These are phyloP conservation scores for Arabidopsis suecica DNA, from an alignment of 345 rosid species.

Conservation along the genomic window DNA sequence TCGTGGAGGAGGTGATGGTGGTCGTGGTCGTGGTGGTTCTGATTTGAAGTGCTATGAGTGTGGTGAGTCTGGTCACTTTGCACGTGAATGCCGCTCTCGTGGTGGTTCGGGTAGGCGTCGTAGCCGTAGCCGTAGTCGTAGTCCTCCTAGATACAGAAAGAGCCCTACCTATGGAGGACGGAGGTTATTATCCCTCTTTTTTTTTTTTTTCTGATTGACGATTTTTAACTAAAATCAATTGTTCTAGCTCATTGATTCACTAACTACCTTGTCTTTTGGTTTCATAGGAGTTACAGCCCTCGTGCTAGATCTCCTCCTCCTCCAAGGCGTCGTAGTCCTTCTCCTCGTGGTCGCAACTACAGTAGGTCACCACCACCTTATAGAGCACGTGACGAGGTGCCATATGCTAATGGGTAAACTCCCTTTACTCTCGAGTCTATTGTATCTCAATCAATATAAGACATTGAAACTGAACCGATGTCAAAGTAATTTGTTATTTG, in stretches of 20 bases:
- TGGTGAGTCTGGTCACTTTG: constrained; percentile 96
- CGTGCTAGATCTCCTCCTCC: constrained; percentile 72
- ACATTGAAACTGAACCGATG: background rate
- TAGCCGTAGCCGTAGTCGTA: constrained; percentile 73
- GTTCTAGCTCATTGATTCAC: background rate
- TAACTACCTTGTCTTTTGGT: constrained; percentile 20
- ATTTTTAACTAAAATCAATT: background rate
- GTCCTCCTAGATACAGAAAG: constrained; percentile 81
- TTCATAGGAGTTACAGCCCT: constrained; percentile 85
- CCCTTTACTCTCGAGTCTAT: background rate
- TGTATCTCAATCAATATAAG: background rate
- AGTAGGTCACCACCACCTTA: constrained; percentile 92
- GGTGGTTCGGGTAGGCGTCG: constrained; percentile 71
- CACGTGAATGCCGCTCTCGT: constrained; percentile 82
- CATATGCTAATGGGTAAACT: constrained; percentile 88
- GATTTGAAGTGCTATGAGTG: constrained; percentile 93
- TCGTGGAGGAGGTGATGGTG: constrained; percentile 54
- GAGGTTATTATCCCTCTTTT: constrained; percentile 48
- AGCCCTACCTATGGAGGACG: constrained; percentile 85
- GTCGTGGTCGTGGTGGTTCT: constrained; percentile 83
- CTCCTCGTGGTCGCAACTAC: constrained; percentile 85
- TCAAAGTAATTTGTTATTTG: background rate
- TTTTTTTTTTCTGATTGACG: background rate
- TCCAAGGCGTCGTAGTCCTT: constrained; percentile 79
- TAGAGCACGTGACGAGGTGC: constrained; percentile 80